Evolutionary conservation across 371 early-diverging fungal genomes (phyloP).

Genomic region (Mortierella sp.): DNA sequence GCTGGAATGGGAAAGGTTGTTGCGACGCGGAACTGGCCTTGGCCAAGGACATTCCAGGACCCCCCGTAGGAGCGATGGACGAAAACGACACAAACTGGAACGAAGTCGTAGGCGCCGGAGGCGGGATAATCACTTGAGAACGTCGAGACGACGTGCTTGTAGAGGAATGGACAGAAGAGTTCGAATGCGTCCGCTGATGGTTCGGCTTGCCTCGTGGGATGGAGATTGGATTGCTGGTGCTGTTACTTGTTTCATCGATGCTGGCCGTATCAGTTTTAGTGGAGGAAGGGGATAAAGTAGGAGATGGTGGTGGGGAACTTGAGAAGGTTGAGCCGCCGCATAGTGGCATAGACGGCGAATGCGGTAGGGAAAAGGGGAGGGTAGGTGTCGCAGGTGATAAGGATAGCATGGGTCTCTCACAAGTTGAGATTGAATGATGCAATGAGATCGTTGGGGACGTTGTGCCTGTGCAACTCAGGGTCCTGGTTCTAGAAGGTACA

Average conservation of each 20-base stretch:
- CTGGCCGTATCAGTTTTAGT: neutral
- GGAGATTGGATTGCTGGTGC: slow-evolving; percentile 26
- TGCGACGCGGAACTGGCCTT: neutral
- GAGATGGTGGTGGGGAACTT: slow-evolving; percentile 23
- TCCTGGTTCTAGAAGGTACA: slow-evolving; percentile 25
- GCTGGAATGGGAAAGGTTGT: neutral
- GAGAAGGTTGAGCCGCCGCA: slow-evolving; percentile 8
- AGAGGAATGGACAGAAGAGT: slow-evolving; percentile 31
- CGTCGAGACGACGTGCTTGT: slow-evolving; percentile 31
- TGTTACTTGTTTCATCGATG: slow-evolving; percentile 3
- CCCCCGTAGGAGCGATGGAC: slow-evolving; percentile 15
- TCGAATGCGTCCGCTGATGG: slow-evolving; percentile 39
- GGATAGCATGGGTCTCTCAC: slow-evolving; percentile 5
- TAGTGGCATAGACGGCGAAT: slow-evolving; percentile 7
- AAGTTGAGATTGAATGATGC: no score
- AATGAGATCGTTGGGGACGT: neutral
- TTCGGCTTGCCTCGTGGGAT: slow-evolving; percentile 33
- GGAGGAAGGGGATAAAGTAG: slow-evolving; percentile 7
- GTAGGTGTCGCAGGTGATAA: slow-evolving; percentile 12
- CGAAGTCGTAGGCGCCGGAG: slow-evolving; percentile 22
- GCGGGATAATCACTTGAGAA: slow-evolving; percentile 46
- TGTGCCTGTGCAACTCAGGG: slow-evolving; percentile 24
- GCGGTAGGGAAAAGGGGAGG: slow-evolving; percentile 12
- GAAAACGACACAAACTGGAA: slow-evolving; percentile 49
- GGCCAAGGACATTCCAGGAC: neutral